phyloP scores from a whole-genome alignment of 1,284 basidiomycete species.

The Waitea zeae region DNA sequence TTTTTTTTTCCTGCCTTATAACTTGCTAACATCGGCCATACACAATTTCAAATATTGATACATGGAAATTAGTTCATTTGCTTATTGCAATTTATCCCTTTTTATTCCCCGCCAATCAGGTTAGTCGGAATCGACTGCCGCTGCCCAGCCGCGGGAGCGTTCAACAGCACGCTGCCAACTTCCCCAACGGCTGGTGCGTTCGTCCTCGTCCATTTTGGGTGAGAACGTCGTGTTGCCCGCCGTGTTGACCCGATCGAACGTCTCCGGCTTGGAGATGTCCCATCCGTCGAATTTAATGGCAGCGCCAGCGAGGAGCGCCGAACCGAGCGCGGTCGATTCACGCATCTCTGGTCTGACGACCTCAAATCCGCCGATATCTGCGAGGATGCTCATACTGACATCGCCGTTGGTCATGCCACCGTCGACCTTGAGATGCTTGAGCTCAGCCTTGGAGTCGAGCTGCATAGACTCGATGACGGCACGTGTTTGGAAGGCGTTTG shows the following conservation, averaged over 20 bases:
- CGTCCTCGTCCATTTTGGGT: conserved; percentile 35
- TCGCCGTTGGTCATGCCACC: conserved; percentile 91
- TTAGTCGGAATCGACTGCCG: too few relatives aligned
- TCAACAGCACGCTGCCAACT: conserved; percentile 80
- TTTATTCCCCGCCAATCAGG: too few relatives aligned
- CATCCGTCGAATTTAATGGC: conserved; percentile 88
- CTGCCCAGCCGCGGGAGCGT: conserved; percentile 67
- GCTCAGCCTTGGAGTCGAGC: conserved; percentile 57
- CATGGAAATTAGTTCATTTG: too few relatives aligned
- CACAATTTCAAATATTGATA: too few relatives aligned
- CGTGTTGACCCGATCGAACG: conserved; percentile 81
- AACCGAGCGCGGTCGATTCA: conserved; percentile 96
- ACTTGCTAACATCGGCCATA: too few relatives aligned
- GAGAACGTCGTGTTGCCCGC: conserved; percentile 62
- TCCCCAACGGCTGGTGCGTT: conserved; percentile 45
- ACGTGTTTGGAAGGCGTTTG: conserved; percentile 79
- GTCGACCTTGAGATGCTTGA: conserved; percentile 82
- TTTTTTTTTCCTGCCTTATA: too few relatives aligned
- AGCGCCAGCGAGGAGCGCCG: conserved; percentile 86
- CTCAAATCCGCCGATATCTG: conserved; percentile 84
- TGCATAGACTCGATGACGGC: conserved; percentile 93
- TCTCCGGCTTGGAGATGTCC: conserved; percentile 77
- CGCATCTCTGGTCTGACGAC: conserved; percentile 92
- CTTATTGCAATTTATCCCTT: too few relatives aligned
- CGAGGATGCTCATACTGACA: conserved; percentile 81